Evolutionary conservation across 495 filamentous ascomycete species (phyloP), one percentile per base, ranked within the genome.

Genomic region (Aspergillus hancockii): DNA sequence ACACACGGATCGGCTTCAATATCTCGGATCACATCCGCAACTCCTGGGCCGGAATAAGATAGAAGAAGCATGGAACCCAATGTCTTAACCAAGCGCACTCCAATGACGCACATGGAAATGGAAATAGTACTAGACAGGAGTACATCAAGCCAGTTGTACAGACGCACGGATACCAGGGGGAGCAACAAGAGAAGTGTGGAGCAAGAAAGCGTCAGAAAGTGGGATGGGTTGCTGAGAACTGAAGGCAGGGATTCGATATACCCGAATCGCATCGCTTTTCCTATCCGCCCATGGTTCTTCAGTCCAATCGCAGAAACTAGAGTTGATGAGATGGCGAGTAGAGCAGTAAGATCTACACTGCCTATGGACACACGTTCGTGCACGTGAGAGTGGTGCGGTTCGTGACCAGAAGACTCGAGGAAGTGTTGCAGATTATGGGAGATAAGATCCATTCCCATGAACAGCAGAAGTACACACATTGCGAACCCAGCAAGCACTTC

Each of bases 401-500:
- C 81, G 57, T 88, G 83, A 31, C 79, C 77, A 5, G 83, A 78
- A 12, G 82, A 77, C 66, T 88, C 86, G 41, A 98, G 85, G 14
- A 92, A 78, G 71, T 98, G 94, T 67, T 96, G 92, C 16, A 95
- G 73, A 60, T 92, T 92, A 66, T 98, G 94, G 41, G 90, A 93
- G 47, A 98, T 88, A 40, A 98, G 83, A 66, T 98, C 94, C 65
- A 98, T 85, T 21, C 93, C 93, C 85, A 97, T 96, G 71, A 98
- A 98, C 30, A 96, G 82, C 9, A 98, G 85, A 47, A 96, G 88
- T 16, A 98, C 87, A 57, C 91, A 92, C 88, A 97, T 92, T 32
- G 92, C 94, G 58, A 98, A 97, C n/a, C 94, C 94, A 47, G 92
- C 92, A 3, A 98, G 80, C 1, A 98, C 93, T 67, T 98, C 94